Evolutionary conservation across 768 basidiomycete species (phyloP).

Genomic region (Suillus ampliporus): DNA sequence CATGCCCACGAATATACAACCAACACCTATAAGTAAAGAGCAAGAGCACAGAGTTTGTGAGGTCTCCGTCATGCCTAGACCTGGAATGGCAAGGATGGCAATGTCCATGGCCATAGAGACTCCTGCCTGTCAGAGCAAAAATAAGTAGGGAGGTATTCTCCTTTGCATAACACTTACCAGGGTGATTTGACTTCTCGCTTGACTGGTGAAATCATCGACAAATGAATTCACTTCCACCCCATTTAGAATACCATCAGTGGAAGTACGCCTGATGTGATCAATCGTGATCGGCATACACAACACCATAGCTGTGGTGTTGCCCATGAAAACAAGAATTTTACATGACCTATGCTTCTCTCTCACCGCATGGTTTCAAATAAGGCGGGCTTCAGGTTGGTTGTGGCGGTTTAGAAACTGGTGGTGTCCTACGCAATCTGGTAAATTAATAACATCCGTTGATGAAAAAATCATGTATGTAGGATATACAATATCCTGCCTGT

Average conservation of each 20-base stretch:
- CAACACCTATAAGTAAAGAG: constrained; percentile 2
- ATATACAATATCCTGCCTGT: constrained; percentile 6
- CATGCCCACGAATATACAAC: constrained; percentile 2
- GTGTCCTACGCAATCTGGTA: background rate
- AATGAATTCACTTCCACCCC: background rate
- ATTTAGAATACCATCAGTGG: background rate
- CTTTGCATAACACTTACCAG: background rate
- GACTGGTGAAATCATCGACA: background rate
- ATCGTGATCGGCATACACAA: background rate
- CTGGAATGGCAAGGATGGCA: constrained; percentile 7
- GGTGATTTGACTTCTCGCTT: background rate
- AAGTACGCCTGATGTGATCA: background rate
- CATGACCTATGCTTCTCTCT: background rate
- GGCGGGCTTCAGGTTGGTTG: constrained; percentile 3
- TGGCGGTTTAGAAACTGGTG: background rate
- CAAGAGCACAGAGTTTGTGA: constrained; percentile 3
- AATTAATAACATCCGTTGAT: background rate
- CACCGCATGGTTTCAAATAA: background rate
- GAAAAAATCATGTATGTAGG: background rate
- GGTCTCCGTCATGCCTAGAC: background rate
- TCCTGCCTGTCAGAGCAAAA: constrained; percentile 1
- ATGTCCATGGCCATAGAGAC: constrained; percentile 6
- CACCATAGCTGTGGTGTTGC: background rate
- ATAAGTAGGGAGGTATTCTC: background rate
- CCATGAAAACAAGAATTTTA: background rate